Base-by-base conservation (phyloP, 305 asterid species). In the Striga hermonthica region DNA sequence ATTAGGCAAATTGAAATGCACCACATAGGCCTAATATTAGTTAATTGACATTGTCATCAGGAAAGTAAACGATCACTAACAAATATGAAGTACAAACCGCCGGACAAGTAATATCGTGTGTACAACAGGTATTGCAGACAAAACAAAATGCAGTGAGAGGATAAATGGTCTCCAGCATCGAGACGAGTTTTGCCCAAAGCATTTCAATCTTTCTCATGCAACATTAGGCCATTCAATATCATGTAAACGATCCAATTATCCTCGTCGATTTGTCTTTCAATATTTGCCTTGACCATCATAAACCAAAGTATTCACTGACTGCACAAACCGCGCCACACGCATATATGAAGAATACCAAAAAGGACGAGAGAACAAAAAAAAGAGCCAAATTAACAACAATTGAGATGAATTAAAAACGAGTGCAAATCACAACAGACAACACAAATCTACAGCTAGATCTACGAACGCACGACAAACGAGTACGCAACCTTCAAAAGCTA, bases 391-490 rank as follows among this genome's bases (percentile, higher is more conserved):
- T 40, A 0, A 31, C 60, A 54, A 39, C 4, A 36, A 49, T 13
- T 16, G 68, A 31, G 41, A 54, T 48, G 48, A 57, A 64, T 65
- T 69, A 67, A 62, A 61, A 73, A 45, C 7, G 40, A 40, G 38
- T 3, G 55, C 66, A 14, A 45, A 53, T 31, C 15, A 28, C 8
- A 57, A 53, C 53, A 44, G 35, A 22, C 34, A 5, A 35, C 5
- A 22, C 5, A 50, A 39, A 74, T 47, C 16, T 8, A 15, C 43
- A 66, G 11, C 73, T 62, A 64, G 78, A 75, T 56, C 74, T 56
- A 68, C 67, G 7, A 57, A n/a, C 39, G 56, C 1, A 14, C n/a
- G 31, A 16, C 55, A 14, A 58, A 9, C 57, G 52, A 31, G 67
- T 38, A 31, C 6, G 66, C 12, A 57, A 56, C 68, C 57, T 41